phyloP scores from a whole-genome alignment of 2,329 filamentous ascomycete genomes.

The Fusarium xyrophilum region DNA sequence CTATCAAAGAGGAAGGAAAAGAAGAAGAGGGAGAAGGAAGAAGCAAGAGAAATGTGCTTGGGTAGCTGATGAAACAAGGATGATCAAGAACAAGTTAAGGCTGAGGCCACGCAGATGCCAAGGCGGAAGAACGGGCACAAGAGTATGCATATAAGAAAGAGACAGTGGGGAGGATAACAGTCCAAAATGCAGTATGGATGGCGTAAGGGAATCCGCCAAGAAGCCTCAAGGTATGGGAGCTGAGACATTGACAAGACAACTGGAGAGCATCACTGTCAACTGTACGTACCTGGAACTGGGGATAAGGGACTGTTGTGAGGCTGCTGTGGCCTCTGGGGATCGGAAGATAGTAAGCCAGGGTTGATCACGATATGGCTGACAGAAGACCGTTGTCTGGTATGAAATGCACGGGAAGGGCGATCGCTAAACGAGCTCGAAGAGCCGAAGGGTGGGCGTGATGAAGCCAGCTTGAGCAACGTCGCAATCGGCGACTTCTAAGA shows the following conservation, averaged over 20 bases:
- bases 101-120: constrained; percentile 1
- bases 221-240: constrained; percentile 19
- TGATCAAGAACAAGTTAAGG: constrained; percentile 1
- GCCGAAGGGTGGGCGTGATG: constrained; percentile 56
- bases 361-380: constrained; percentile 45
- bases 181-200: constrained; percentile 6
- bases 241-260: constrained; percentile 34
- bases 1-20: neutral
- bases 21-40: neutral
- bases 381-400: constrained; percentile 60
- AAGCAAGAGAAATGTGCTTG: neutral
- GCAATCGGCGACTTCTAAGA: constrained; percentile 34
- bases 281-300: constrained; percentile 62
- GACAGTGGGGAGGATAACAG: constrained; percentile 10
- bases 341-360: constrained; percentile 44
- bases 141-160: constrained; percentile 12
- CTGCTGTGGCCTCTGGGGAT: constrained; percentile 42
- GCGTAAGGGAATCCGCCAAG: constrained; percentile 13
- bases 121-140: constrained; percentile 2
- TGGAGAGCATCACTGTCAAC: neutral
- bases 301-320: constrained; percentile 50
- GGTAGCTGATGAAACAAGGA: constrained; percentile 5
- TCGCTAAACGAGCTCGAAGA: constrained; percentile 63
- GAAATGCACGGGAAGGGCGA: constrained; percentile 56
- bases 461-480: constrained; percentile 56